Conservation (phyloP, 768 basidiomycete genomes). For the Pulveroboletus sp. region DNA sequence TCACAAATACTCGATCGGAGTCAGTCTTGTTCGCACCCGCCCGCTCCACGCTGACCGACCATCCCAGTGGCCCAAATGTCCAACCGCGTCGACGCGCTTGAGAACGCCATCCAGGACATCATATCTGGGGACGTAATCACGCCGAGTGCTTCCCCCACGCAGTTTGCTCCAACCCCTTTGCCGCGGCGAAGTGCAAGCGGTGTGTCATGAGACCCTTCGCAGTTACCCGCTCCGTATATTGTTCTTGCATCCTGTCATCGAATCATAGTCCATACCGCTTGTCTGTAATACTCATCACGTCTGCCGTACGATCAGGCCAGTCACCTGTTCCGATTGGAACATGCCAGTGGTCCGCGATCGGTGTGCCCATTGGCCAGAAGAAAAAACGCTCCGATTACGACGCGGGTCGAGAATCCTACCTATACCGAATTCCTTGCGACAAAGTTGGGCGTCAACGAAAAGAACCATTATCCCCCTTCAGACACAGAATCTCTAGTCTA, state of each 20-base stretch:
- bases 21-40: constrained; percentile 37
- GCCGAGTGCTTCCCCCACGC: constrained; percentile 57
- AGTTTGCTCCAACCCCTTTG: constrained; percentile 29
- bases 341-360: background rate
- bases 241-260: constrained; percentile 10
- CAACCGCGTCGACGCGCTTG: constrained; percentile 82
- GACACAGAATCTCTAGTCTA: constrained; percentile 22
- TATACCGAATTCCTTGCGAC: constrained; percentile 7
- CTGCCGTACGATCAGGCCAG: background rate
- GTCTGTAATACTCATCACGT: constrained; percentile 11
- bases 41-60: constrained; percentile 5
- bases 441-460: constrained; percentile 11
- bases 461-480: background rate
- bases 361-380: background rate
- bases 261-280: constrained; percentile 11
- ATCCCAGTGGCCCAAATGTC: constrained; percentile 88
- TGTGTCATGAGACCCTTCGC: constrained; percentile 15
- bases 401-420: background rate
- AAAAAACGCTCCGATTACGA: constrained; percentile 10
- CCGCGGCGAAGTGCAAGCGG: constrained; percentile 45
- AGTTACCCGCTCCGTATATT: constrained; percentile 5
- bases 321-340: background rate
- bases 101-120: constrained; percentile 88
- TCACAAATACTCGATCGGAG: constrained; percentile 82
- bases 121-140: constrained; percentile 67